Conservation (phyloP, 2,329 filamentous ascomycete species). For the Coniella lustricola region DNA sequence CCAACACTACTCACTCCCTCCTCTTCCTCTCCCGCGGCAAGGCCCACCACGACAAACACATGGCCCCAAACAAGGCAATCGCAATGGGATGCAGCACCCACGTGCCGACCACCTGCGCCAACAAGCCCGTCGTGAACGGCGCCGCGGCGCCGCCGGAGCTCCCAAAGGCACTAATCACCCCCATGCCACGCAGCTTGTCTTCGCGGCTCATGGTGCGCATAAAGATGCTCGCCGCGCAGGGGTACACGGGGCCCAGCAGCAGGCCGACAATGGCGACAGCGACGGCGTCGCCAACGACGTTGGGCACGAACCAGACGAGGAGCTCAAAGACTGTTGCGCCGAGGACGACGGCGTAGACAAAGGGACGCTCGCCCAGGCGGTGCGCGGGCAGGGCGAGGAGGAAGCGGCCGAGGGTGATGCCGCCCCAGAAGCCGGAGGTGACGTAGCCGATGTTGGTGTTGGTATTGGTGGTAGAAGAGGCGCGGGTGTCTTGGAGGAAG, state of each 20-base stretch:
- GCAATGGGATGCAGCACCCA: conserved; percentile 62
- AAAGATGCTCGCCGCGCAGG: conserved; percentile 61
- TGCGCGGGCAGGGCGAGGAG: conserved; percentile 59
- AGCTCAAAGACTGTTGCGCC: conserved; percentile 63
- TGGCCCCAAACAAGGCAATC: conserved; percentile 56
- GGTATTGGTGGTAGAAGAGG: conserved; percentile 56
- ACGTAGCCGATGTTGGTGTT: conserved; percentile 72
- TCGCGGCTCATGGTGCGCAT: conserved; percentile 50
- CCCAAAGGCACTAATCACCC: conserved; percentile 63
- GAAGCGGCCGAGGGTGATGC: conserved; percentile 72
- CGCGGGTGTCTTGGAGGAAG: conserved; percentile 67
- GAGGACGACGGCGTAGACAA: conserved; percentile 55
- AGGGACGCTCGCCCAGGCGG: conserved; percentile 61
- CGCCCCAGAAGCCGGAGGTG: conserved; percentile 63
- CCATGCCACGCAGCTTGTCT: conserved; percentile 56
- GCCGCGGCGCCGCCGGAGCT: conserved; percentile 61
- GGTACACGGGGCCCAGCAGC: conserved; percentile 72
- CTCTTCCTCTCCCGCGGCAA: conserved; percentile 54
- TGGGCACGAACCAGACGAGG: conserved; percentile 72
- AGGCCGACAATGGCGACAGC: conserved; percentile 65
- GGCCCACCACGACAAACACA: conserved; percentile 58
- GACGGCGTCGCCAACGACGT: conserved; percentile 63
- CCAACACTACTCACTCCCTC: conserved; percentile 48
- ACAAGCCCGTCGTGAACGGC: conserved; percentile 57
- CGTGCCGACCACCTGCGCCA: conserved; percentile 55